Percentiles rank a stretch among this genome's conserved stretches.
Evolutionary conservation across 2,329 filamentous ascomycete species (phyloP).

Genomic region (Pseudohalonectria lignicola): DNA sequence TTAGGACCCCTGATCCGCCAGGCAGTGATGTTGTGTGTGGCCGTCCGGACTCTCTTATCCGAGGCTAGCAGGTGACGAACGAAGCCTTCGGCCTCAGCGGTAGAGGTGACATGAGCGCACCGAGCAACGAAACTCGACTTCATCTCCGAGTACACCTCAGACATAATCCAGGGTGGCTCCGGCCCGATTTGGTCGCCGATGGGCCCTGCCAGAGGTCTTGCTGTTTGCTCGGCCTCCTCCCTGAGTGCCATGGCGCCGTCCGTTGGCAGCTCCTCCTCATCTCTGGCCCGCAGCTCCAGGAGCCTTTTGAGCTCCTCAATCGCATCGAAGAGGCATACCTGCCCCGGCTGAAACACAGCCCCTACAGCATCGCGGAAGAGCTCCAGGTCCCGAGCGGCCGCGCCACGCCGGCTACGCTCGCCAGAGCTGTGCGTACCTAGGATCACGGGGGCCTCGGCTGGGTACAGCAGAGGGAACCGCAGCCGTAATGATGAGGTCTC

Average conservation of each 20-base stretch:
- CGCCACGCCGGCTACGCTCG: conserved; percentile 53
- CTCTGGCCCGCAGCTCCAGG: conserved; percentile 17
- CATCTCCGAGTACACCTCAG: conserved; percentile 64
- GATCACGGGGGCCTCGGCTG: conserved; percentile 59
- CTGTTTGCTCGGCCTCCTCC: not conserved
- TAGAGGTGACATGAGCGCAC: conserved; percentile 56
- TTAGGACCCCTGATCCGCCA: conserved; percentile 66
- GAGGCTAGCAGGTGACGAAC: conserved; percentile 67
- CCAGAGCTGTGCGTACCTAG: conserved; percentile 73
- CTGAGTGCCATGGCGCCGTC: not conserved
- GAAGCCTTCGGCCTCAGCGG: conserved; percentile 58
- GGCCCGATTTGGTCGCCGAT: conserved; percentile 12
- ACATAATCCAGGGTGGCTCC: conserved; percentile 58
- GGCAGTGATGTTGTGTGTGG: conserved; percentile 91
- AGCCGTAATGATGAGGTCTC: conserved; percentile 46
- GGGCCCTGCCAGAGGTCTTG: too few relatives aligned
- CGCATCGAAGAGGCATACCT: conserved; percentile 85
- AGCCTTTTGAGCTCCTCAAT: conserved; percentile 58
- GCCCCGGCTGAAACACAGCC: conserved; percentile 58
- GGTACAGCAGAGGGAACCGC: conserved; percentile 65
- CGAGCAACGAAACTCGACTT: conserved; percentile 84
- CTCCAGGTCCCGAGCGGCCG: conserved; percentile 60
- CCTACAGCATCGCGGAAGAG: conserved; percentile 57
- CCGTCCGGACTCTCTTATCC: conserved; percentile 74
- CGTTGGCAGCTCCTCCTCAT: conserved; percentile 4